These are phyloP conservation scores for Ganoderma multipileum DNA, from an alignment of 1,284 basidiomycete genomes.

Conservation along the genomic window DNA sequence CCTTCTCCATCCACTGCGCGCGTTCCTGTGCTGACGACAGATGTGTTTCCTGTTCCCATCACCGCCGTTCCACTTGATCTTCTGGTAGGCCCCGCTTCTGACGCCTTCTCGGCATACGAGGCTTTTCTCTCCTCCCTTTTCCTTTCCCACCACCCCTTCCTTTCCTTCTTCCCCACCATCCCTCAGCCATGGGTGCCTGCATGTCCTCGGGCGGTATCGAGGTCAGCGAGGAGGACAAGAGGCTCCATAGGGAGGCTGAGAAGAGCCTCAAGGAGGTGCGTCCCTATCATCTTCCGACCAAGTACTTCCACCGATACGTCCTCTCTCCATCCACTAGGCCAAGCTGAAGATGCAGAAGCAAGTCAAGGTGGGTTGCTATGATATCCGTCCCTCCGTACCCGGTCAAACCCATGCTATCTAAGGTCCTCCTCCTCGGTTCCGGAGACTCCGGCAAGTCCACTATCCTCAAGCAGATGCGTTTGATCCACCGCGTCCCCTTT, in stretches of 20 bases:
- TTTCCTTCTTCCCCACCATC: conserved; percentile 6
- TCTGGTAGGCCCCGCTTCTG: conserved; percentile 26
- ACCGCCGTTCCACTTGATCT: conserved; percentile 25
- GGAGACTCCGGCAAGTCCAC: conserved; percentile 96
- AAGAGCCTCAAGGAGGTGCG: conserved; percentile 68
- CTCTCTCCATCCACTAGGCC: conserved; percentile 51
- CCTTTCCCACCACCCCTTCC: conserved; percentile 13
- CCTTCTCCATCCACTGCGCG: not conserved
- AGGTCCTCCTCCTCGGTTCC: conserved; percentile 91
- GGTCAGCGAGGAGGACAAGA: conserved; percentile 68
- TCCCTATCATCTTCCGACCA: conserved; percentile 19
- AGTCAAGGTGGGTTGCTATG: conserved; percentile 72
- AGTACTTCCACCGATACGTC: conserved; percentile 2
- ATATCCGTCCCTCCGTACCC: conserved; percentile 12
- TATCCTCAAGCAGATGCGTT: conserved; percentile 92
- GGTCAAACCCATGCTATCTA: conserved; percentile 7
- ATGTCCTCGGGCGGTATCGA: conserved; percentile 65
- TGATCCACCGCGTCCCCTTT: conserved; percentile 85
- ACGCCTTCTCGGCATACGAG: conserved; percentile 14
- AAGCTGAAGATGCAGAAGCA: conserved; percentile 72
- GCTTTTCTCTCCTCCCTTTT: conserved; percentile 12
- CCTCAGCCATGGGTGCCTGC: conserved; percentile 74
- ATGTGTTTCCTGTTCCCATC: conserved; percentile 25
- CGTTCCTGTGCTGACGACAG: conserved; percentile 14
- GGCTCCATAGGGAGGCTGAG: conserved; percentile 70